phyloP scores from a whole-genome alignment of 192 early-diverging fungal species.

The Obelidium mucronatum region DNA sequence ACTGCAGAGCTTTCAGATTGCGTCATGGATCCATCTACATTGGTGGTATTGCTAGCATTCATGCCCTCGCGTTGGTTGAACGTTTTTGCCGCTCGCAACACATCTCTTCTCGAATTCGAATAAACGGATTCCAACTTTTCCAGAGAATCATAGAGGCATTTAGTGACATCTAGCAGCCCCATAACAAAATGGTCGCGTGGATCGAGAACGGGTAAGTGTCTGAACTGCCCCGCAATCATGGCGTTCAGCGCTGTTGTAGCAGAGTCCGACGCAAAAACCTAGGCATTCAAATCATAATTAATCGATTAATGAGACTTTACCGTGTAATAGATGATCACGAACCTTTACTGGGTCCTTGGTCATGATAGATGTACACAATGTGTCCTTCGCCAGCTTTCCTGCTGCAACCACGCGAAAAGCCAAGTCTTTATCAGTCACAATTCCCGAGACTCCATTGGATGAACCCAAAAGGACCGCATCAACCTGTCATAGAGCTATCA shows the following conservation, averaged over 20 bases:
- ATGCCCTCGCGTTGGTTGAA: background rate
- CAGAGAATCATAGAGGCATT: slow-evolving; percentile 62
- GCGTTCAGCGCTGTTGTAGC: slow-evolving; percentile 51
- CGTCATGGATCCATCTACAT: background rate
- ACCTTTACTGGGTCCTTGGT: slow-evolving; percentile 93
- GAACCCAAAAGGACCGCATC: slow-evolving; percentile 86
- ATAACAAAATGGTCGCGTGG: slow-evolving; percentile 49
- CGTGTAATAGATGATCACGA: background rate
- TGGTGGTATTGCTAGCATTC: background rate
- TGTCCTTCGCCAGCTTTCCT: slow-evolving; percentile 49
- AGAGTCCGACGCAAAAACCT: slow-evolving; percentile 64
- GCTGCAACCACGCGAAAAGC: slow-evolving; percentile 93
- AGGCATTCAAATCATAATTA: background rate
- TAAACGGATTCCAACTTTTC: slow-evolving; percentile 55
- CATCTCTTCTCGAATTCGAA: slow-evolving; percentile 1
- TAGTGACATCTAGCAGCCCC: slow-evolving; percentile 63
- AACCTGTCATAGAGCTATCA: background rate
- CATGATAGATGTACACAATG: slow-evolving; percentile 83
- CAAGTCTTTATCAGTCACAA: slow-evolving; percentile 97
- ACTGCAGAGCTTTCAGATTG: background rate
- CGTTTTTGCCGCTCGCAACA: background rate
- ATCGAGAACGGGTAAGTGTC: slow-evolving; percentile 57
- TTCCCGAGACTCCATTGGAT: slow-evolving; percentile 74
- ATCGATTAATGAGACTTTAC: background rate
- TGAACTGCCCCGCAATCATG: slow-evolving; percentile 57